Evolutionary conservation across 176 grass and related monocot species (phyloP), one percentile per base, ranked within the genome.

Genomic region (Musa schizocarpa): DNA sequence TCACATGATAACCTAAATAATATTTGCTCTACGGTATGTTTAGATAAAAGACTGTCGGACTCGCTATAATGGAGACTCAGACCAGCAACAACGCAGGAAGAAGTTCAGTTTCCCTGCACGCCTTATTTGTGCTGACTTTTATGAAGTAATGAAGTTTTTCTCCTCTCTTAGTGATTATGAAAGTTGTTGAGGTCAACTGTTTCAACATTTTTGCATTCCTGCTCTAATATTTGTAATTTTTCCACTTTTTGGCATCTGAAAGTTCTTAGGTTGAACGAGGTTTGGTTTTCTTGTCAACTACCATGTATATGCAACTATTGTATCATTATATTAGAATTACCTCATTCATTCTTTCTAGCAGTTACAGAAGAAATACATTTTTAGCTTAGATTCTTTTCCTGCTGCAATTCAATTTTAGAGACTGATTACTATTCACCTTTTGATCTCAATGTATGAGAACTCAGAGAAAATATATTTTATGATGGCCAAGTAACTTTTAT

Each of bases 111-210:
- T 99, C 76, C 90, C 88, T 84, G 90, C 95, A 64, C 86, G 90
- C 62, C 95, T 99, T 87, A 89, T 99, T 57, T 94, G 95, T 78
- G 83, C 95, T 27, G 95, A 99, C 87, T 99, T 88, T 83, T 94
- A 80, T 0, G 84, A 99, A 80, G 95, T 98, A 94, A 88, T 76
- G 17, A 19, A 48, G 12, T 78, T 48, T 65, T 21, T 52, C 68
- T 1, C 2, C 24, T 21, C 34, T 43, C 34, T 43, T 43, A 43
- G 34, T 43, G 34, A 43, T 43, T 43, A 43, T 43, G 34, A 43
- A 43, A 43, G 34, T 43, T 43, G 4, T 43, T 43, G 34, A 43
- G 34, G 34, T 5, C 34, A 43, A 43, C 34, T 43, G 34, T 43
- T 43, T 43, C 1, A 13, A 49, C 16, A 19, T 59, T 51, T 9